Conservation (phyloP, 2,329 filamentous ascomycete species). For the Calonectria ilicicola region DNA sequence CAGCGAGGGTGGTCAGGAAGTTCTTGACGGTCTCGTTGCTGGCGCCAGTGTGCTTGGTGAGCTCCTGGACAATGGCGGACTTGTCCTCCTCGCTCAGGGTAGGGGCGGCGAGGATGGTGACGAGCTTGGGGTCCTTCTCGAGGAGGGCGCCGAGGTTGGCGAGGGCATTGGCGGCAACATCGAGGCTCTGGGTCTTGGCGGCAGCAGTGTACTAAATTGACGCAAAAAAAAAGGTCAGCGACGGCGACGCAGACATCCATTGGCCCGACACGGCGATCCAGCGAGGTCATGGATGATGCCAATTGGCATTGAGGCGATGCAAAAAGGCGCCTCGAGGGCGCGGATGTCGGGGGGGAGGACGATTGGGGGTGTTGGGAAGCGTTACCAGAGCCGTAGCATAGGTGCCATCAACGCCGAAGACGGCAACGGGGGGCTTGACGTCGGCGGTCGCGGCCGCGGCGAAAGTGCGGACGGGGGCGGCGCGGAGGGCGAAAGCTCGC, state of each 20-base stretch:
- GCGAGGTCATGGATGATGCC: conserved; percentile 28
- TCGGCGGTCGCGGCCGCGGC: conserved; percentile 78
- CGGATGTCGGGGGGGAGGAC: conserved; percentile 13
- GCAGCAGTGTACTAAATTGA: conserved; percentile 90
- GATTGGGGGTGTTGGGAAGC: conserved; percentile 16
- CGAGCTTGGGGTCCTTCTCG: conserved; percentile 86
- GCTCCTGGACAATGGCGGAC: conserved; percentile 85
- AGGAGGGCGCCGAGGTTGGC: conserved; percentile 77
- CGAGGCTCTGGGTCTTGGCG: conserved; percentile 87
- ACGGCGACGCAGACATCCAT: conserved; percentile 40
- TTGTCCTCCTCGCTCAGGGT: conserved; percentile 86
- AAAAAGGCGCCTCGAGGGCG: neutral
- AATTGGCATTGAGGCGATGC: conserved; percentile 32
- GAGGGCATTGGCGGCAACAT: conserved; percentile 86
- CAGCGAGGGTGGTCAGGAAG: conserved; percentile 89
- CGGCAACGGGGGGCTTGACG: conserved; percentile 85
- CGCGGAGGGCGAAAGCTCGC: conserved; percentile 57
- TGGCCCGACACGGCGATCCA: conserved; percentile 30
- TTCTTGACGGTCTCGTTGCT: conserved; percentile 91
- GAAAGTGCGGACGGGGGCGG: conserved; percentile 78
- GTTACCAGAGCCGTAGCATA: conserved; percentile 98
- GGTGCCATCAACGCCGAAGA: conserved; percentile 97
- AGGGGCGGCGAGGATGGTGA: conserved; percentile 80
- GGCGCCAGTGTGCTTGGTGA: conserved; percentile 83
- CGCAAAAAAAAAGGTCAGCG: conserved; percentile 43